phyloP scores from a whole-genome alignment of 768 basidiomycete genomes.

The Mrakia frigida region DNA sequence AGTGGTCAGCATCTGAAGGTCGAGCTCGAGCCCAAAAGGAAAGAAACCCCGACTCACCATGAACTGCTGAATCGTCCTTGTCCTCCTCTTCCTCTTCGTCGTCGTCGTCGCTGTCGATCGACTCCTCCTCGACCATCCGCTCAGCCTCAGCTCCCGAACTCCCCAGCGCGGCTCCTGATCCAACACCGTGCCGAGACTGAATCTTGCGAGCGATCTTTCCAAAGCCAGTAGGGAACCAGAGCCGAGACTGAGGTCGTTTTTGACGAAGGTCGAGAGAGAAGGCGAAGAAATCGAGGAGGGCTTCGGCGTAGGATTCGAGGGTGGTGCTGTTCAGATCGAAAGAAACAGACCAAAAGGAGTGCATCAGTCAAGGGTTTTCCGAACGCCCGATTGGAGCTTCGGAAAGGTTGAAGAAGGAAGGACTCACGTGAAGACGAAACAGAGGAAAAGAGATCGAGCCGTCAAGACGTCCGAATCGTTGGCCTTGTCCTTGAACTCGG shows the following conservation, averaged over 20 bases:
- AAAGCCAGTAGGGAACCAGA: constrained; percentile 55
- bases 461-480: constrained; percentile 32
- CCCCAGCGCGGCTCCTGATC: background rate
- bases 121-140: constrained; percentile 22
- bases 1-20: background rate
- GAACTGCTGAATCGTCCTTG: background rate
- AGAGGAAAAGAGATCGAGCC: constrained; percentile 49
- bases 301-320: constrained; percentile 42
- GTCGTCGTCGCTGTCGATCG: constrained; percentile 28
- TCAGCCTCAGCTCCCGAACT: constrained; percentile 2
- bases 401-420: background rate
- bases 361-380: no score
- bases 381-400: background rate
- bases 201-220: constrained; percentile 41
- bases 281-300: constrained; percentile 46
- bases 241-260: constrained; percentile 46
- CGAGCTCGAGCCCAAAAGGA: background rate
- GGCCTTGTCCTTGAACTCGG: constrained; percentile 34
- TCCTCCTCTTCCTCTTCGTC: constrained; percentile 22
- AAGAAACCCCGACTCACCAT: background rate
- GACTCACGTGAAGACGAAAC: constrained; percentile 50
- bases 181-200: background rate
- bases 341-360: background rate
- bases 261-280: constrained; percentile 45
- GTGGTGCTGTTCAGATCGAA: background rate